These are phyloP conservation scores for Somion occarium DNA, from an alignment of 1,284 basidiomycete genomes.

Conservation along the genomic window DNA sequence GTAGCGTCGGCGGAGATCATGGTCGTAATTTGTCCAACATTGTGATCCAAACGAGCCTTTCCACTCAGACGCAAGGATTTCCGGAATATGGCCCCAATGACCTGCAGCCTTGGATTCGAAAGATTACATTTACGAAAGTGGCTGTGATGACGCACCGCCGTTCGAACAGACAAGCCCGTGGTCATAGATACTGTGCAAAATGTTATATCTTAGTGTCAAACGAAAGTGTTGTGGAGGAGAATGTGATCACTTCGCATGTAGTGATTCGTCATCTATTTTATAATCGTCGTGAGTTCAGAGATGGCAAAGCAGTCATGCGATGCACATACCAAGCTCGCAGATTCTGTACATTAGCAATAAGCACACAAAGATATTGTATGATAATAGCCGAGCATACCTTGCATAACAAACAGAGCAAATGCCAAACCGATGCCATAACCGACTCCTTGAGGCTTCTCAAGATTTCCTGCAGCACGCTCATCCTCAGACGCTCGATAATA, in stretches of 20 bases:
- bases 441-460: conserved; percentile 40
- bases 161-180: conserved; percentile 46
- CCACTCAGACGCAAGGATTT: conserved; percentile 69
- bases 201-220: conserved; percentile 1
- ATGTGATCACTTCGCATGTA: conserved; percentile 34
- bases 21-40: conserved; percentile 65
- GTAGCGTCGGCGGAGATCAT: conserved; percentile 64
- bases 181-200: conserved; percentile 42
- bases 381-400: conserved; percentile 31
- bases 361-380: too few species aligned
- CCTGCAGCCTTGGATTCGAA: conserved; percentile 25
- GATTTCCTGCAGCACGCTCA: conserved; percentile 27
- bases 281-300: neutral
- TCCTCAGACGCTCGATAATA: conserved; percentile 36
- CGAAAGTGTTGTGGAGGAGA: conserved; percentile 1
- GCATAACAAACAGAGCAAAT: conserved; percentile 66
- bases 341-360: conserved; percentile 35
- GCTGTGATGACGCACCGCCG: conserved; percentile 39
- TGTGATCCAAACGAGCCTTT: conserved; percentile 54
- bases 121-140: too few species aligned
- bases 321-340: conserved; percentile 41
- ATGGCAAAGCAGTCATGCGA: neutral
- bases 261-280: conserved; percentile 43
- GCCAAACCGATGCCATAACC: conserved; percentile 58
- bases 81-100: conserved; percentile 68